A percentile compares a stretch with the other conserved stretches of the same genome.
Evolutionary conservation across 2,329 filamentous ascomycete genomes (phyloP).

Genomic region (Sclerotinia spermophila): DNA sequence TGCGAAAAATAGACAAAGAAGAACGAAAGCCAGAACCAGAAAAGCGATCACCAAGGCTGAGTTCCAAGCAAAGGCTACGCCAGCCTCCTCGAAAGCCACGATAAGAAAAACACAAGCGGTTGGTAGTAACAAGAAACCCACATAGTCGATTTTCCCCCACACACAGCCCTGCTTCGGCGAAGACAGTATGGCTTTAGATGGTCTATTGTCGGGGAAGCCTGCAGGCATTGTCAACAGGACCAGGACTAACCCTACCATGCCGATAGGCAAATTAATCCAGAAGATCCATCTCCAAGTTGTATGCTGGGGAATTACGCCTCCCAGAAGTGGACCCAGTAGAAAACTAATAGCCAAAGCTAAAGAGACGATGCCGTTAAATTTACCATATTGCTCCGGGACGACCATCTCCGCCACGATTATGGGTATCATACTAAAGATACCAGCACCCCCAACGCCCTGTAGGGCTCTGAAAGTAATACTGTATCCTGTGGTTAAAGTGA

Average conservation of each 20-base stretch:
- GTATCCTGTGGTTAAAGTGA: background rate
- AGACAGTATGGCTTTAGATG: background rate
- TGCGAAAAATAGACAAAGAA: constrained; percentile 36
- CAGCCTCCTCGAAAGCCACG: constrained; percentile 45
- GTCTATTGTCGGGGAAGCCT: background rate
- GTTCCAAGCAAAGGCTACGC: constrained; percentile 43
- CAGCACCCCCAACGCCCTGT: constrained; percentile 47
- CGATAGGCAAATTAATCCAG: background rate
- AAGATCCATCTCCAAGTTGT: constrained; percentile 37
- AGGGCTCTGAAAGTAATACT: constrained; percentile 25
- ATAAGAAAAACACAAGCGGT: constrained; percentile 45
- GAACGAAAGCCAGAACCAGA: constrained; percentile 27
- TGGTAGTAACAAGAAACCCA: constrained; percentile 38
- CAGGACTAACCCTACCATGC: background rate
- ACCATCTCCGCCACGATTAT: constrained; percentile 50
- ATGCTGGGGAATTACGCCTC: constrained; percentile 35
- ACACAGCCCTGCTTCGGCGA: background rate
- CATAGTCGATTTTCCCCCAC: constrained; percentile 18
- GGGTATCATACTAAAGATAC: constrained; percentile 44
- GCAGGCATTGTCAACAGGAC: background rate
- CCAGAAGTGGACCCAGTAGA: constrained; percentile 35
- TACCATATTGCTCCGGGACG: constrained; percentile 45
- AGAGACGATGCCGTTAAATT: constrained; percentile 31
- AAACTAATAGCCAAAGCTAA: constrained; percentile 17
- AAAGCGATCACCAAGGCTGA: constrained; percentile 40